Conservation (phyloP, 179 eudicot genomes). For the Gypsophila paniculata region DNA sequence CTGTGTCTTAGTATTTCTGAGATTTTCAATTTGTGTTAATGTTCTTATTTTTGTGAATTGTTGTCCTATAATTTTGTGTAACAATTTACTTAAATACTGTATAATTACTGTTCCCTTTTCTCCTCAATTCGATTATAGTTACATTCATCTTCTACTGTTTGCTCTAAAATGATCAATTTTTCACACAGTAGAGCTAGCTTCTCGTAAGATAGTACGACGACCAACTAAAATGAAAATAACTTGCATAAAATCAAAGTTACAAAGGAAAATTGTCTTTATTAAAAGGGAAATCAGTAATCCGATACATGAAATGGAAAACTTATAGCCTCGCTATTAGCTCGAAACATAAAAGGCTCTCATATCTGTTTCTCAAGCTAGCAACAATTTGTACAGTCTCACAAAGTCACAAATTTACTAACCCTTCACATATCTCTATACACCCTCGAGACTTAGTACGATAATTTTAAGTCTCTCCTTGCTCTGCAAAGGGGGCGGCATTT, state of each 20-base stretch:
- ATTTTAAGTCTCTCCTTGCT: slow-evolving; percentile 25
- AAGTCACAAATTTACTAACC: slow-evolving; percentile 34
- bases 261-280: slow-evolving; percentile 27
- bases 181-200: not conserved
- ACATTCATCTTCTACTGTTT: not conserved
- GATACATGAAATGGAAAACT: slow-evolving; percentile 26
- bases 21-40: slow-evolving; percentile 17
- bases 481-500: slow-evolving; percentile 30
- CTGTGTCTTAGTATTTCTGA: slow-evolving; percentile 12
- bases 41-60: slow-evolving; percentile 14
- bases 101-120: slow-evolving; percentile 14
- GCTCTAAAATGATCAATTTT: not conserved
- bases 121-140: not conserved
- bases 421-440: slow-evolving; percentile 37
- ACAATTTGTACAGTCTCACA: slow-evolving; percentile 53
- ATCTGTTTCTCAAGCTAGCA: slow-evolving; percentile 36
- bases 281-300: slow-evolving; percentile 23
- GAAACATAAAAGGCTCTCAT: slow-evolving; percentile 32
- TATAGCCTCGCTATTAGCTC: slow-evolving; percentile 36
- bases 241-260: not conserved
- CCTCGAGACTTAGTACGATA: slow-evolving; percentile 39
- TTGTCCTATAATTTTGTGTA: slow-evolving; percentile 21
- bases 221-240: too few species aligned
- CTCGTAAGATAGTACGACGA: too few species aligned
- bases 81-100: slow-evolving; percentile 13